Conservation (phyloP, 768 basidiomycete genomes). For the Rhodotorula diobovata region DNA sequence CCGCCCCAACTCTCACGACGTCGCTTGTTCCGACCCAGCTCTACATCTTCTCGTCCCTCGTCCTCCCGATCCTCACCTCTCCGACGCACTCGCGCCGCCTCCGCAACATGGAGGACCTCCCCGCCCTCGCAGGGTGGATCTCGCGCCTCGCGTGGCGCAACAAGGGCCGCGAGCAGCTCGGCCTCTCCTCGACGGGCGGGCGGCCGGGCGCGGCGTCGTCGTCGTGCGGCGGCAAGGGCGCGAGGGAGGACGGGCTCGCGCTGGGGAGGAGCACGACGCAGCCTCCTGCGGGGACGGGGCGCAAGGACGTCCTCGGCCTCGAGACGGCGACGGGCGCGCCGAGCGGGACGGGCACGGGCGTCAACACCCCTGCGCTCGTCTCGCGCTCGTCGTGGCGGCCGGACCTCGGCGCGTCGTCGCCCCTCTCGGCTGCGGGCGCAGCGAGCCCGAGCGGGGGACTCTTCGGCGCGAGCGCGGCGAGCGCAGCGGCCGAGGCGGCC, state of each 20-base stretch:
- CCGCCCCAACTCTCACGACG: conserved; percentile 35
- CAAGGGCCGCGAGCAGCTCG: background rate
- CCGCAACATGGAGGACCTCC: conserved; percentile 25
- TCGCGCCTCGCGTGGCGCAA: conserved; percentile 26
- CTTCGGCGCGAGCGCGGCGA: background rate
- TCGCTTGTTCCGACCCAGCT: conserved; percentile 35
- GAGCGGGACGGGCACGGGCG: background rate
- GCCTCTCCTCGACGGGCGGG: background rate
- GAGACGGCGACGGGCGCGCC: background rate
- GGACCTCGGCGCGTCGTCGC: background rate
- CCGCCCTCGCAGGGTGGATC: conserved; percentile 28
- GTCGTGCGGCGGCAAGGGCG: background rate
- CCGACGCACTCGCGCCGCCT: conserved; percentile 6
- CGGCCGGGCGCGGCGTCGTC: too few species aligned
- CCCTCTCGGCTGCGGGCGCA: background rate
- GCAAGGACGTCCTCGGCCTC: background rate
- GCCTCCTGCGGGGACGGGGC: background rate
- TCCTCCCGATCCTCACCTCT: conserved; percentile 30
- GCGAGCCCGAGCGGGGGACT: background rate
- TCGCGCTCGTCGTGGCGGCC: background rate
- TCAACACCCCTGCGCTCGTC: conserved; percentile 30
- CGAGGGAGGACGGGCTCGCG: conserved; percentile 21
- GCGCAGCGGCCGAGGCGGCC: background rate
- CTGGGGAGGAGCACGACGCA: conserved; percentile 30
- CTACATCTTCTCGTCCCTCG: conserved; percentile 34